Base-by-base conservation (phyloP, 805 yeast genomes). In the Kluyveromyces aestuarii region DNA sequence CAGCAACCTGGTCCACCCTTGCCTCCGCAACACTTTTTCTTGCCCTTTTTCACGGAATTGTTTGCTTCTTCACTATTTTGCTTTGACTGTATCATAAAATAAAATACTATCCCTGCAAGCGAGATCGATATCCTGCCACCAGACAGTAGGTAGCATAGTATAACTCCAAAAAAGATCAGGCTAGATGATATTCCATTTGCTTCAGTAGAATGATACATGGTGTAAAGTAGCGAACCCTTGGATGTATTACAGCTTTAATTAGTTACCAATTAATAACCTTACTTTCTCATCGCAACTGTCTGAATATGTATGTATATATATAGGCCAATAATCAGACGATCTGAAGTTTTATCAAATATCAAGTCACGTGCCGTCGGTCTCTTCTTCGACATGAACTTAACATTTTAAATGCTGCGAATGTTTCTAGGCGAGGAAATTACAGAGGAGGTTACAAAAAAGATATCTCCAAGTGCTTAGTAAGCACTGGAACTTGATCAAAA, bases 71-170 rank as follows among this genome's bases (percentile, higher is more conserved):
- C 38, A 27, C 14, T 21, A 6, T 36, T 40, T 36, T 43, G 13
- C 39, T 16, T 42, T 21, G 41, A 19, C 6, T 19, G n/a, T 43
- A 54, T 48, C 30, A 66, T 58, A 27, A 59, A 52, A 46, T 57
- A 58, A 35, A 63, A 56, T 3, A 64, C 47, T 8, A 61, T 53
- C 1, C 60, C 41, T 1, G 69, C 62, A 6, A 70, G 42, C 1
- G 66, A 61, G 10, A 71, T 48, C 16, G 72, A 58, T 2, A 60
- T 13, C 52, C 75, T 62, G 25, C 76, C 76, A 25, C 72, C 71
- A 39, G 62, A 54, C 18, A 58, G 53, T 39, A 55, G 42, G 48
- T 58, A 60, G 8, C 49, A 27, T 10, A 50, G 50, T 30, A 43
- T 45, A 17, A 55, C 53, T 5, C 37, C 30, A 44, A 58, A 50